Base-by-base conservation (phyloP, 2,329 filamentous ascomycete genomes). In the Diplodia sapinea region DNA sequence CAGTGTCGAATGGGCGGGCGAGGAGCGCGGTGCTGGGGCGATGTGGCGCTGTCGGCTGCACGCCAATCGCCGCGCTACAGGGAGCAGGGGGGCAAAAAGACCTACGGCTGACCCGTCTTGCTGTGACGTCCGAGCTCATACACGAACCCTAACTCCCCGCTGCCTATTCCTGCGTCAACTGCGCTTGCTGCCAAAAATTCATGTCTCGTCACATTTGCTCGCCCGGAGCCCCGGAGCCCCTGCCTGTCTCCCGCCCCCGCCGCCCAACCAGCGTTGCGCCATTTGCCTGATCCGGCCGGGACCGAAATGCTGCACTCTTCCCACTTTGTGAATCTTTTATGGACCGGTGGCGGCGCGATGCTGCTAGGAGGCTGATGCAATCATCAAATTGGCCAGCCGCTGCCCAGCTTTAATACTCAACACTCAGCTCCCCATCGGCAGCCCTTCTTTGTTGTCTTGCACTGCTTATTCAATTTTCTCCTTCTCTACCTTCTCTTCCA, bases 91-190 rank as follows among this genome's bases (percentile, higher is more conserved):
- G 49, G 50, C 43, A 47, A 47, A 54, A 65, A 65, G 26, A 33
- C 17, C 59, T 49, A 63, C 29, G 59, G 59, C 57, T 62, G 57
- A 64, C 47, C 61, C 50, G 59, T 29, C 59, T 51, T n/a, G 8
- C 43, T 50, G 17, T 50, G 59, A 50, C 43, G 59, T 63, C 59
- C 47, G 61, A 64, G 61, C 61, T 26, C 61, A n/a, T 62, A 26
- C 40, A 55, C 12, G 50, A 65, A 65, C 62, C 61, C 61, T 64
- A 64, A 64, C 20, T 51, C 47, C 54, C 57, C 59, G 47, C 47
- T 63, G 59, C 59, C 59, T 63, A 63, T 65, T 65, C 50, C 62
- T 65, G 62, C 62, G 62, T 65, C 62, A 65, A 65, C 49, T 65
- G 62, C 62, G 62, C 62, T 65, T 65, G 50, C 51, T 55, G 62